Evolutionary conservation across 345 rosid genomes (phyloP), one percentile per base, ranked within the genome.

Genomic region (Salix brachista): DNA sequence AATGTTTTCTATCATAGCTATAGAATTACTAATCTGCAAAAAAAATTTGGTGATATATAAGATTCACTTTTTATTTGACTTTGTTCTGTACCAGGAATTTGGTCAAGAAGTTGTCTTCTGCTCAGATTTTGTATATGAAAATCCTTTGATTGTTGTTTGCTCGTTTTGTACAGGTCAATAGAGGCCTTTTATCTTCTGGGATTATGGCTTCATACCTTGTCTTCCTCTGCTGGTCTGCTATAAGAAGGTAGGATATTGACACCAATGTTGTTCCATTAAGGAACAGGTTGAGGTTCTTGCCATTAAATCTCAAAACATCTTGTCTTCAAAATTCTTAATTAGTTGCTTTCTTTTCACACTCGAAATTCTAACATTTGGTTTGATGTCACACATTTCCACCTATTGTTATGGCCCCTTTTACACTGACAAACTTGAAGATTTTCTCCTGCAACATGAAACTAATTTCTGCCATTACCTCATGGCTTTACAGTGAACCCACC

Each of bases 191-290:
- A 39, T 94, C 97, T 61, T 88, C 97, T 1, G 94, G 97, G 75
- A 91, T 92, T 54, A 92, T 94, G 97, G 97, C 97, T 73, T 85
- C 89, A 11, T 94, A 94, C 86, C 76, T 94, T 72, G 93, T 92
- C 69, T 94, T 92, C 85, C 85, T 94, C 69, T 94, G 97, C 79
- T 94, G 98, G 98, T 92, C 93, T 81, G 98, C 97, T 4, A 80
- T 94, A 81, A 90, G 98, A 88, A 94, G 98, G 98, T 92, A 75
- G 77, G 80, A 52, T 56, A 32, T 69, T 14, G 54, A 4, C 58
- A n/a, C 56, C 14, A 42, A 6, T 73, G 13, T 48, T 64, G 6
- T 32, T 46, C 58, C 32, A 70, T 44, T 25, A n/a, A 62, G 26
- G 34, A 46, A 65, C 25, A 17, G 21, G n/a, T 50, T 61, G 72